Base-by-base conservation (phyloP, 2,329 filamentous ascomycete species). In the Pestalotiopsis fici region DNA sequence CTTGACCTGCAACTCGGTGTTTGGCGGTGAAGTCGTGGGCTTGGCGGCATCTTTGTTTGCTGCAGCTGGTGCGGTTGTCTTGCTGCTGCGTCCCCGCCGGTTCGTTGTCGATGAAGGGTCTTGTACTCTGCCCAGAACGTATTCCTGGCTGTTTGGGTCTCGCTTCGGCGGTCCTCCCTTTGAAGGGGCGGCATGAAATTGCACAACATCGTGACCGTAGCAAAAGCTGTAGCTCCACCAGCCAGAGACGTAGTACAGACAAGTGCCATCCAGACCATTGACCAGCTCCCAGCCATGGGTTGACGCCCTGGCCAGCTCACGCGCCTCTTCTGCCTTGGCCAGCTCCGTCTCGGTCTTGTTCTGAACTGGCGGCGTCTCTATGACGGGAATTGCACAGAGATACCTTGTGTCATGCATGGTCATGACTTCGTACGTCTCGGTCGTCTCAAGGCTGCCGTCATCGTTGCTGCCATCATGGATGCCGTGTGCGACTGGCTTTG, bases 201-300 rank as follows among this genome's bases (percentile, higher is more conserved):
- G 95, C 74, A 93, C 92, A 69, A 98, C 91, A 70, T 95, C 90
- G 69, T 91, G 87, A 76, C 93, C 93, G 81, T 97, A 96, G 84
- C 95, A 98, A 79, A 97, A 97, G 73, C 91, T 92, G 80, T 98
- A 98, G 76, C 92, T 96, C 95, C 95, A 98, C 95, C 95, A 98
- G 0, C 95, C 95, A 1, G 90, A 92, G 71, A 94, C 83, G 71
- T 85, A 88, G 82, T 95, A 97, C 70, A 98, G 87, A 78, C 95
- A 98, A 63, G 87, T 87, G 3, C 90, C 92, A 65, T 95, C 88
- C 79, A 98, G 91, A 28, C 90, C 89, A 70, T 88, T 87, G 63
- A 98, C 83, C 25, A 98, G 85, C 74, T 96, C 92, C 86, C 93
- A 92, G 5, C 95, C 95, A 61, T 90, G 90, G 37, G 89, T 86